Conservation (phyloP, 805 yeast species). For the Candida maris region DNA sequence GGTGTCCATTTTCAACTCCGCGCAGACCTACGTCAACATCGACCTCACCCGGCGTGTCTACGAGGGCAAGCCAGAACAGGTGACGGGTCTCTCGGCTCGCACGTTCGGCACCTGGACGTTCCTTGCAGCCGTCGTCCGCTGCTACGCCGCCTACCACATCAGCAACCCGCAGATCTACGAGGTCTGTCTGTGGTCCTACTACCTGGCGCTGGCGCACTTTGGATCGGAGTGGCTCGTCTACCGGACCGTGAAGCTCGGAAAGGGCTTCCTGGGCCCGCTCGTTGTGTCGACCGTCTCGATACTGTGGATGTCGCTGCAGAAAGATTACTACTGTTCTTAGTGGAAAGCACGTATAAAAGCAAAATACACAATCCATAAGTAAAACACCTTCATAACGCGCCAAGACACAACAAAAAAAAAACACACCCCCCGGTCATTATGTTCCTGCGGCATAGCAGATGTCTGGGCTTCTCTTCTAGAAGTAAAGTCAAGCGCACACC, state of each 20-base stretch:
- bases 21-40: slow-evolving; percentile 74
- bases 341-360: background rate
- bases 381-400: too few species aligned
- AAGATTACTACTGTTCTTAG: slow-evolving; percentile 50
- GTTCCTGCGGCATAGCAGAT: too few species aligned
- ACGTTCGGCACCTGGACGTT: slow-evolving; percentile 99
- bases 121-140: slow-evolving; percentile 76
- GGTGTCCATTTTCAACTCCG: slow-evolving; percentile 88
- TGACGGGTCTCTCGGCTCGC: slow-evolving; percentile 72
- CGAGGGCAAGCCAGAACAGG: slow-evolving; percentile 56
- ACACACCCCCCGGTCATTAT: too few species aligned
- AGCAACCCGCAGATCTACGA: slow-evolving; percentile 68
- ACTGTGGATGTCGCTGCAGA: slow-evolving; percentile 76
- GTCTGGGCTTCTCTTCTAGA: too few species aligned
- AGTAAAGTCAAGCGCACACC: too few species aligned
- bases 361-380: background rate
- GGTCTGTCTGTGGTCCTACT: slow-evolving; percentile 73
- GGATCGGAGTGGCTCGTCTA: slow-evolving; percentile 76
- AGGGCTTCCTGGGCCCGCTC: slow-evolving; percentile 87
- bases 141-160: slow-evolving; percentile 80
- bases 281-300: slow-evolving; percentile 72
- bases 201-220: slow-evolving; percentile 83
- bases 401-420: too few species aligned
- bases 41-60: slow-evolving; percentile 78
- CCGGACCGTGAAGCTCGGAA: slow-evolving; percentile 78